Base-by-base conservation (phyloP, 345 rosid species). In the Citrus maxima region DNA sequence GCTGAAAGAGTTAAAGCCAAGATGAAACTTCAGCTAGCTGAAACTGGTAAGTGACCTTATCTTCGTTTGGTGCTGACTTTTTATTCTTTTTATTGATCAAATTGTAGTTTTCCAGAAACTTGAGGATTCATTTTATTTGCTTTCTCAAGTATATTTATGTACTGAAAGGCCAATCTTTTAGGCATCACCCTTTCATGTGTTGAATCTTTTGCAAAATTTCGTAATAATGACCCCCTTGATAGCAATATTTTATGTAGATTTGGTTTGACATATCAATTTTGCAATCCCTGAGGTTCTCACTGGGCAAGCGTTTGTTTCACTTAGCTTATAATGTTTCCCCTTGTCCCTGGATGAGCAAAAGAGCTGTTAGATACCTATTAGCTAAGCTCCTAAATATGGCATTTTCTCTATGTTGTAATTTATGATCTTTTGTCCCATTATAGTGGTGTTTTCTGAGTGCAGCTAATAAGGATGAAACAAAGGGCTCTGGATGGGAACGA, bases 1-100 rank as follows among this genome's bases (percentile, higher is more conserved):
- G 95, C 95, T 83, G 98, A 88, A 71, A 93, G 88, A 80, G 96
- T 93, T 70, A 95, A 95, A 84, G 98, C 98, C 76, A 90, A 86
- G 90, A 95, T 89, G 97, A 95, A 92, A 81, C 82, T 87, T 77
- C 97, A 93, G 88, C 99, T 95, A 78, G 81, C 86, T 80, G 92
- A 91, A 83, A 91, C 98, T 63, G 94, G 99, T 93, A 83, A 79
- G 30, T 72, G 78, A 62, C 32, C 40, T 24, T 13, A 65, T 54
- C 40, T 34, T 35, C 24, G 27, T 54, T 51, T 16, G 10, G 21
- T 38, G 4, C 35, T 58, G 61, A 2, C 12, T 24, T 46, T 30
- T 75, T 46, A 8, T 30, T 38, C 68, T 4, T 61, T 4, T 16
- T 74, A 56, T 21, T 9, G 30, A 22, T 37, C 64, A 24, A 37